Evolutionary conservation across 441 rosid species (phyloP), one percentile per base, ranked within the genome.

Genomic region (Theobroma grandiflorum): DNA sequence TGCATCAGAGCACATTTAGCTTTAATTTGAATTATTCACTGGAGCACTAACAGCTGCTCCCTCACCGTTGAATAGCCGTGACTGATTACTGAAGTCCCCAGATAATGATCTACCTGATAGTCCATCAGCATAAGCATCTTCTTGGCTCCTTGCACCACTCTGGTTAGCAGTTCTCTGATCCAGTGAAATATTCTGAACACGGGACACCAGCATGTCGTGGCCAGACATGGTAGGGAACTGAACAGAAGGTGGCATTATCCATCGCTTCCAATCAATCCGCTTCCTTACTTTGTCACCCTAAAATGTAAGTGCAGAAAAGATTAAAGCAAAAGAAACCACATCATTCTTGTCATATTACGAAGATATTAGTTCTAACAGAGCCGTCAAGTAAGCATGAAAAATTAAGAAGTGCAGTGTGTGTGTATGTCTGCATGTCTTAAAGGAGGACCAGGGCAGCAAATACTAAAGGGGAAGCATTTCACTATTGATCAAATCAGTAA

Each of bases 261-360:
- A 95, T 14, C 67, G 80, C 84, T 59, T 77, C 98, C 98, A 92
- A 31, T 89, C 91, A 33, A 81, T 65, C 37, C 89, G 88, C 86
- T 82, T 91, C 87, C 98, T 92, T 62, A 93, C 84, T 72, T 83
- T 80, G 69, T 95, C 97, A 52, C 93, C 97, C 98, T 93, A 76
- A n/a, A 72, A 79, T 47, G 73, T 70, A 71, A 65, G 40, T 18
- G 70, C 4, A 10, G 22, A 78, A 35, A 2, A 9, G 37, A 76
- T 72, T 40, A 64, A 47, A 63, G 50, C 42, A 47, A 77, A 16
- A 26, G 11, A 78, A 70, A 42, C 42, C 26, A 50, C 22, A 72
- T 33, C 75, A 68, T 40, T n/a, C 37, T 15, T 9, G n/a, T 74
- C 31, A 22, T 47, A 43, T 22, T 42, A 42, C 14, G 4, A 1